Percentiles rank a stretch among this genome's conserved stretches.
Conservation (phyloP, 75 land plant genomes). For the Picea glauca region DNA sequence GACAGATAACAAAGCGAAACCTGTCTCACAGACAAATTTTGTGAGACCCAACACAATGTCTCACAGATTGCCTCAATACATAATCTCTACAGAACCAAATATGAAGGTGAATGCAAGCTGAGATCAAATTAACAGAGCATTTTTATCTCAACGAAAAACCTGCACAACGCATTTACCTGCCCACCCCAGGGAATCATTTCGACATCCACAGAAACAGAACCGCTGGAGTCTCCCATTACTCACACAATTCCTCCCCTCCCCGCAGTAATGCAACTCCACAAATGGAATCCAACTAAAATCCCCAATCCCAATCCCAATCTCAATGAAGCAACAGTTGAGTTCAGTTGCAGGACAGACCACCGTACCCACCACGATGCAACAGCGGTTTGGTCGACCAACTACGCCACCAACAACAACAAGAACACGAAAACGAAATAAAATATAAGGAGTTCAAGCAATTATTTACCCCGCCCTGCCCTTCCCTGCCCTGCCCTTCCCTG, state of each 20-base stretch:
- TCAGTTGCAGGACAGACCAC: not conserved
- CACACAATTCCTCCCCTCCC: not conserved
- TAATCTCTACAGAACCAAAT: not conserved
- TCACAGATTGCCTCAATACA: not conserved
- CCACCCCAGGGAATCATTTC: conserved; percentile 68
- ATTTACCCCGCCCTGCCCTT: not conserved
- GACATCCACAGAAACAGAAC: conserved; percentile 52
- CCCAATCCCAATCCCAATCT: not conserved
- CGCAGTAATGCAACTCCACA: not conserved
- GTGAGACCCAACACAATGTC: not conserved
- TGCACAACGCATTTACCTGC: conserved; percentile 34
- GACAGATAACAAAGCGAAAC: not conserved
- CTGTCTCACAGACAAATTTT: too few relatives aligned
- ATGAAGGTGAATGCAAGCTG: not conserved
- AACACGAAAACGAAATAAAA: not conserved
- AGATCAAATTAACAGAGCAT: not conserved
- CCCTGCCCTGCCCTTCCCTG: not conserved
- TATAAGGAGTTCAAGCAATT: not conserved
- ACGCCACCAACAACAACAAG: not conserved
- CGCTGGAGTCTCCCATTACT: conserved; percentile 51
- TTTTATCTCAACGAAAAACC: not conserved
- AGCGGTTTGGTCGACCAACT: not conserved
- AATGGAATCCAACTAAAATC: not conserved
- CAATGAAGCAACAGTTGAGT: not conserved
- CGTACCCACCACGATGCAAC: conserved; percentile 12